phyloP scores from a whole-genome alignment of 805 yeast species.

The Pichia exigua region DNA sequence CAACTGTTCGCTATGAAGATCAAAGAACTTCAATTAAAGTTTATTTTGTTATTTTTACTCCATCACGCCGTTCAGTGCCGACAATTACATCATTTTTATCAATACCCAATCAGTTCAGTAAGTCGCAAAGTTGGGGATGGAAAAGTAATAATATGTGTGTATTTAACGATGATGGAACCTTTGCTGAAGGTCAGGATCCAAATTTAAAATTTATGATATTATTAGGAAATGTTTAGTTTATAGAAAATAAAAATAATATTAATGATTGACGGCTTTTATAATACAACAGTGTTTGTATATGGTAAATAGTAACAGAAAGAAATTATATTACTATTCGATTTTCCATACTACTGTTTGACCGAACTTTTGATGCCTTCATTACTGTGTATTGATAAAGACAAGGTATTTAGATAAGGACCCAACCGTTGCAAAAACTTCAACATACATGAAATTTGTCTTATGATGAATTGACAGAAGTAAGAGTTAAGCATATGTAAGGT shows the following conservation, averaged over 20 bases:
- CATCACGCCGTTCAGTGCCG: slow-evolving; percentile 38
- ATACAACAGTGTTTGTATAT: not conserved
- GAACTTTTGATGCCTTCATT: not conserved
- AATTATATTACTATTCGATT: not conserved
- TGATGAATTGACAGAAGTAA: too few relatives aligned
- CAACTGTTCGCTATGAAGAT: slow-evolving; percentile 33
- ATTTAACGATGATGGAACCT: slow-evolving; percentile 41
- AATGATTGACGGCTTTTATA: not conserved
- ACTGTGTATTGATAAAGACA: not conserved
- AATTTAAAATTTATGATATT: slow-evolving; percentile 43
- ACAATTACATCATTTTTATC: slow-evolving; percentile 46
- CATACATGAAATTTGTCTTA: too few relatives aligned
- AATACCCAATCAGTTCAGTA: slow-evolving; percentile 44
- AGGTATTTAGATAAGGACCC: too few relatives aligned
- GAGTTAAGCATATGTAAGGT: too few relatives aligned
- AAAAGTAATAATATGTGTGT: slow-evolving; percentile 47
- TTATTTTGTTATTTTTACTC: slow-evolving; percentile 48
- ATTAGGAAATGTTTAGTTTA: slow-evolving; percentile 34
- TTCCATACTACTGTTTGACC: not conserved
- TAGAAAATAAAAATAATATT: not conserved
- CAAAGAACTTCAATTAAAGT: slow-evolving; percentile 38
- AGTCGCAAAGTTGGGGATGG: slow-evolving; percentile 59
- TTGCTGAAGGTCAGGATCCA: slow-evolving; percentile 37
- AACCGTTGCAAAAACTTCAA: too few relatives aligned
- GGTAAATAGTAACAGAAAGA: too few relatives aligned